phyloP scores from a whole-genome alignment of 2,329 filamentous ascomycete genomes.

The Trichoderma pleuroti region DNA sequence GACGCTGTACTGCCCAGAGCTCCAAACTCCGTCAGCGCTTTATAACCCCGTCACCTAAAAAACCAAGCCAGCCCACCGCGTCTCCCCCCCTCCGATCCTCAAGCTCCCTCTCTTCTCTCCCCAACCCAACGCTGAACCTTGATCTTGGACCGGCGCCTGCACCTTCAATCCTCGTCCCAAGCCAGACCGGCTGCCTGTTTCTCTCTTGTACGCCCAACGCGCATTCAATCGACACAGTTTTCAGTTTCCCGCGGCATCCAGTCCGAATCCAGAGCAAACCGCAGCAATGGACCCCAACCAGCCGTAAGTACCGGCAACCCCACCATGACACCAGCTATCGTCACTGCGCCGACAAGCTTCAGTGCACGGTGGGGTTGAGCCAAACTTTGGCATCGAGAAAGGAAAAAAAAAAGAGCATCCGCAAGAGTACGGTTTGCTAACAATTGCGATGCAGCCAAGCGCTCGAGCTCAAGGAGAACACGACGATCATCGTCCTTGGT shows the following conservation, averaged over 20 bases:
- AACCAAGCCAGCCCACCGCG: conserved; percentile 16
- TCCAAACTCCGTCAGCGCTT: conserved; percentile 18
- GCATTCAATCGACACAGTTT: not conserved
- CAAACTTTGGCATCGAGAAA: not conserved
- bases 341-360: conserved; percentile 15
- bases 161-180: not conserved
- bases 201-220: not conserved
- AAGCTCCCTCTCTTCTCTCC: conserved; percentile 11
- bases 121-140: conserved; percentile 5
- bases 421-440: conserved; percentile 13
- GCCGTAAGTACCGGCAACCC: conserved; percentile 18
- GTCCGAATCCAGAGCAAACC: conserved; percentile 11
- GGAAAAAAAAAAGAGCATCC: not conserved
- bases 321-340: conserved; percentile 21
- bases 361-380: conserved; percentile 15
- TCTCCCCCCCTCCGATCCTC: conserved; percentile 1
- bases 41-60: conserved; percentile 16
- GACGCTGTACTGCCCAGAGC: not conserved
- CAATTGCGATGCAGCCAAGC: conserved; percentile 49
- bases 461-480: conserved; percentile 98
- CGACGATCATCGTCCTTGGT: conserved; percentile 91
- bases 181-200: not conserved
- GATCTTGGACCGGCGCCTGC: conserved; percentile 1
- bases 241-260: not conserved
- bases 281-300: conserved; percentile 20